A percentile compares a stretch with the other conserved stretches of the same genome.
Conservation (phyloP, 768 basidiomycete species). For the Candolleomyces eurysporus region DNA sequence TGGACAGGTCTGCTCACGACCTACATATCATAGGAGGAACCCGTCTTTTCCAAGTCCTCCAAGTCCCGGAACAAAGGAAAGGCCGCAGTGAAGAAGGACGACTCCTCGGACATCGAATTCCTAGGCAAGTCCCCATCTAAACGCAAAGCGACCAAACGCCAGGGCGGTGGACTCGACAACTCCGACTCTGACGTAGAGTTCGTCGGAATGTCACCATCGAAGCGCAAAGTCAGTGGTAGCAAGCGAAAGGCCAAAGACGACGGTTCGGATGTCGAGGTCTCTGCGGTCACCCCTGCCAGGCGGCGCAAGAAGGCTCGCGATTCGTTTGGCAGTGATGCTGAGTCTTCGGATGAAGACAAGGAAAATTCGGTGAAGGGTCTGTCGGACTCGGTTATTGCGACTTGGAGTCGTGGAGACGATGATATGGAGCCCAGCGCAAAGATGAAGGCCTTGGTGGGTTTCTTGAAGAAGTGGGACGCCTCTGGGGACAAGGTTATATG, state of each 20-base stretch:
- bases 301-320: neutral
- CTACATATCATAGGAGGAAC: neutral
- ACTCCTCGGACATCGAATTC: neutral
- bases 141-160: no score
- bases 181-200: neutral
- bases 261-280: no score
- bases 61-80: slow-evolving; percentile 18
- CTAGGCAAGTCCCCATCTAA: neutral
- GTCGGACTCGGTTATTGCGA: slow-evolving; percentile 44
- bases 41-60: neutral
- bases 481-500: slow-evolving; percentile 69
- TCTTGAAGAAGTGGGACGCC: slow-evolving; percentile 57
- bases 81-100: slow-evolving; percentile 10
- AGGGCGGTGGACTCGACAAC: no score
- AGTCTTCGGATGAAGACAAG: slow-evolving; percentile 18
- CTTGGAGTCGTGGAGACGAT: slow-evolving; percentile 60
- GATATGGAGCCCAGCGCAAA: slow-evolving; percentile 67
- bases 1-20: slow-evolving; percentile 12
- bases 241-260: no score
- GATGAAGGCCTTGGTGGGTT: slow-evolving; percentile 56
- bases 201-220: neutral
- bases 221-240: neutral
- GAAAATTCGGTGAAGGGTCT: slow-evolving; percentile 30
- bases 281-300: no score
- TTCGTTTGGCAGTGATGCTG: slow-evolving; percentile 4